These are phyloP conservation scores for Isochrysis galbana DNA, from an alignment of 78 protist species.

Conservation along the genomic window DNA sequence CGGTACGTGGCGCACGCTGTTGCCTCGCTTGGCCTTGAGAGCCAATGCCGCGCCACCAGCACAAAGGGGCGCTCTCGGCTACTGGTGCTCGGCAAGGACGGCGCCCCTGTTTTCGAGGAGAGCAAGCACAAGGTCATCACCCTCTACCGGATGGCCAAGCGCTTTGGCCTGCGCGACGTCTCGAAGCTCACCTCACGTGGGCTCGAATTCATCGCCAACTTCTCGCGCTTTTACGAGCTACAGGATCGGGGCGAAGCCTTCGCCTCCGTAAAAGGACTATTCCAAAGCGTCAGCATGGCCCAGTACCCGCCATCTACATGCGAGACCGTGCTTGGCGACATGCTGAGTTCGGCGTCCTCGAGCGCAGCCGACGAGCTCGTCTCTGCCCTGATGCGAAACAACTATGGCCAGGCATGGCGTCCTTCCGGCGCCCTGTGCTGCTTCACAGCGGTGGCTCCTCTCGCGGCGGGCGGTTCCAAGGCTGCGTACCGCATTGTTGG, in stretches of 20 bases:
- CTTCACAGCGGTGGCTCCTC: neutral
- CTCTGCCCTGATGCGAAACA: neutral
- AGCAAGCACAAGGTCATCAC: neutral
- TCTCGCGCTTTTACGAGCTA: neutral
- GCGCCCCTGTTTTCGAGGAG: neutral
- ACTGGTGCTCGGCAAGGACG: neutral
- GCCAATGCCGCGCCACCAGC: neutral
- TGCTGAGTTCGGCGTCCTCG: neutral
- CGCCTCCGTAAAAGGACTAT: neutral
- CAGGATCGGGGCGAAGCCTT: neutral
- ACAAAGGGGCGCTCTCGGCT: too few species aligned
- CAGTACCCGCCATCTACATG: neutral
- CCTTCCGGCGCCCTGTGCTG: neutral
- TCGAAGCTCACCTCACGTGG: neutral
- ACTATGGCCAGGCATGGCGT: neutral
- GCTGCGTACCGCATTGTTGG: neutral
- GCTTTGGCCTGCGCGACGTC: neutral
- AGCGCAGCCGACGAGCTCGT: neutral
- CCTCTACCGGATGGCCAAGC: neutral
- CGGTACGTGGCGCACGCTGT: neutral
- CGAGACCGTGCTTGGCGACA: neutral
- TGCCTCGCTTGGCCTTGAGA: neutral
- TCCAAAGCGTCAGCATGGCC: too few species aligned
- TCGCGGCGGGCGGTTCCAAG: neutral
- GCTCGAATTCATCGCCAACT: neutral